phyloP scores from a whole-genome alignment of 495 filamentous ascomycete genomes.

The Venustampulla echinocandica region DNA sequence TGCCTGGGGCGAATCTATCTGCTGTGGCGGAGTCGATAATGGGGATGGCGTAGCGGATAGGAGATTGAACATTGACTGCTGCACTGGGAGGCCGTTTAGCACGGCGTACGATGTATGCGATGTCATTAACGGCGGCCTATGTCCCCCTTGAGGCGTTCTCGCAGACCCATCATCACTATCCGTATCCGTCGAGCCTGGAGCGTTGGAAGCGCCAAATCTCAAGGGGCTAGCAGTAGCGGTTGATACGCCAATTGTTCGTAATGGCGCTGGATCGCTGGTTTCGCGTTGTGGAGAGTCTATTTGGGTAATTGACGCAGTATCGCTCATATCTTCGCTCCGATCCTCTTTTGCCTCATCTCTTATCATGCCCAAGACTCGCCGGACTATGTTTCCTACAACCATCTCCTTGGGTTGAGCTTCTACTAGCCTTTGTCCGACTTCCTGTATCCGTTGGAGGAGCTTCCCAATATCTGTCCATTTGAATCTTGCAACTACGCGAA shows the following conservation, averaged over 20 bases:
- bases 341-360: constrained; percentile 84
- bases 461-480: constrained; percentile 63
- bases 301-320: constrained; percentile 19
- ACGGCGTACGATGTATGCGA: constrained; percentile 48
- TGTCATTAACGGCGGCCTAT: constrained; percentile 46
- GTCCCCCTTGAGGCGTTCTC: constrained; percentile 16
- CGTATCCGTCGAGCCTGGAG: constrained; percentile 17
- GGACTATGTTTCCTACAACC: constrained; percentile 86
- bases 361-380: constrained; percentile 81
- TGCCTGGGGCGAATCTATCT: constrained; percentile 19
- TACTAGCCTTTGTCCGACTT: constrained; percentile 63
- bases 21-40: constrained; percentile 22
- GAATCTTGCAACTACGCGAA: constrained; percentile 68
- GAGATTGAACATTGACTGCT: constrained; percentile 75
- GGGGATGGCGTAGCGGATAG: constrained; percentile 45
- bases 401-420: constrained; percentile 81
- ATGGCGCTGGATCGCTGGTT: constrained; percentile 2
- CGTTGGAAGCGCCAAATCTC: constrained; percentile 24
- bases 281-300: constrained; percentile 15
- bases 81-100: constrained; percentile 31
- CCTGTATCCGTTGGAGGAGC: constrained; percentile 68
- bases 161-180: constrained; percentile 20
- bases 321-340: constrained; percentile 52
- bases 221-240: constrained; percentile 35
- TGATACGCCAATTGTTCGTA: constrained; percentile 3